Evolutionary conservation across 2,329 filamentous ascomycete genomes (phyloP).

Genomic region (Zymoseptoria tritici): DNA sequence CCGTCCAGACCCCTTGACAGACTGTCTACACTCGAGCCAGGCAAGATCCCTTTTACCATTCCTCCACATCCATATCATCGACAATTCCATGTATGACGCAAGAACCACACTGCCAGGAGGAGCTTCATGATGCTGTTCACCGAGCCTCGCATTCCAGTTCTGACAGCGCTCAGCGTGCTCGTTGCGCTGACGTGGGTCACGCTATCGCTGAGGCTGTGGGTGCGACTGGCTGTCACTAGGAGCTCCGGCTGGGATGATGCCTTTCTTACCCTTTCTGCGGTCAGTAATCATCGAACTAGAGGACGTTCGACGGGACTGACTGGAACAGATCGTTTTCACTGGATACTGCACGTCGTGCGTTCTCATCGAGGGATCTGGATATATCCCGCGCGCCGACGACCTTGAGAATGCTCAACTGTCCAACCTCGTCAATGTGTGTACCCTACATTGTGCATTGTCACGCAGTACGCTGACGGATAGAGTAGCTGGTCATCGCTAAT

Average conservation of each 20-base stretch:
- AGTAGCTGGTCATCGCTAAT: conserved; percentile 23
- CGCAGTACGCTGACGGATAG: conserved; percentile 2
- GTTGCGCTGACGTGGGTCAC: conserved; percentile 27
- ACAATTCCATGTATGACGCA: neutral
- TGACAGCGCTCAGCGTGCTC: neutral
- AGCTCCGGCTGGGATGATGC: conserved; percentile 41
- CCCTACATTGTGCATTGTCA: neutral
- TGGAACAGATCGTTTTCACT: conserved; percentile 10
- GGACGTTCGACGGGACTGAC: conserved; percentile 1
- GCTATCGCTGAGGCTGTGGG: conserved; percentile 34
- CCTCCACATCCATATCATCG: neutral
- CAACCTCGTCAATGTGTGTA: neutral
- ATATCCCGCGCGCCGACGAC: conserved; percentile 3
- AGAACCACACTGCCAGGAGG: neutral
- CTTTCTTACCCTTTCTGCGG: conserved; percentile 34
- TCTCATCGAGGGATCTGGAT: conserved; percentile 10
- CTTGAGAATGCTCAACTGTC: neutral
- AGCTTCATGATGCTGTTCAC: neutral
- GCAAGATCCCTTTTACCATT: neutral
- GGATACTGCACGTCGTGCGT: conserved; percentile 11
- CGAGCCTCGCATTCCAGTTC: neutral
- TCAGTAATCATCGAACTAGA: conserved; percentile 16
- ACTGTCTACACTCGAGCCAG: neutral
- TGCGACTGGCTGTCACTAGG: conserved; percentile 32
- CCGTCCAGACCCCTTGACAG: neutral